Evolutionary conservation across 2,329 filamentous ascomycete genomes (phyloP).

Genomic region (Coniochaeta hoffmannii): DNA sequence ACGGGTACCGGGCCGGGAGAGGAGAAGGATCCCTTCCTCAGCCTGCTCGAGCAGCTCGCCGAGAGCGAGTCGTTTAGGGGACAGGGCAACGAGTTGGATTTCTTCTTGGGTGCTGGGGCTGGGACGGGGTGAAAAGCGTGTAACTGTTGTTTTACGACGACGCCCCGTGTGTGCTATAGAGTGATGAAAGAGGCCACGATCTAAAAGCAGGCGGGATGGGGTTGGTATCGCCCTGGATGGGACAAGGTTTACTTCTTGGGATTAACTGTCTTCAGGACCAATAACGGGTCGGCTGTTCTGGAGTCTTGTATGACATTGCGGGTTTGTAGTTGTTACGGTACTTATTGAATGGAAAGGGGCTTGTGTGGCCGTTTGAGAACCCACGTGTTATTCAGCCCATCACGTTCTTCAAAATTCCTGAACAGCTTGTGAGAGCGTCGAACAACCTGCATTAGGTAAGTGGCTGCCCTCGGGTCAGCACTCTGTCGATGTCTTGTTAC

Average conservation of each 20-base stretch:
- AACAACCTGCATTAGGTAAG: too few species aligned
- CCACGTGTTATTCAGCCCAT: too few species aligned
- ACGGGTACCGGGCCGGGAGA: slow-evolving; percentile 41
- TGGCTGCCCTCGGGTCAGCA: too few species aligned
- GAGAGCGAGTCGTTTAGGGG: slow-evolving; percentile 69
- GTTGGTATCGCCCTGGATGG: not conserved
- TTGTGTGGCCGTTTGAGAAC: not conserved
- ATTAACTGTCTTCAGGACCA: not conserved
- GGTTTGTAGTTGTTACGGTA: not conserved
- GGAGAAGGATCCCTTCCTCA: slow-evolving; percentile 77
- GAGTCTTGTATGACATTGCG: not conserved
- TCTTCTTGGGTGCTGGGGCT: slow-evolving; percentile 46
- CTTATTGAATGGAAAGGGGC: not conserved
- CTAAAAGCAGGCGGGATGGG: not conserved
- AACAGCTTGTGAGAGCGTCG: too few species aligned
- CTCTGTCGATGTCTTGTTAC: too few species aligned
- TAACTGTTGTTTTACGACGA: not conserved
- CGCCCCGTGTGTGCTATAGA: not conserved
- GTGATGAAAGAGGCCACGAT: not conserved
- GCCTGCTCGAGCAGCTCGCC: slow-evolving; percentile 70
- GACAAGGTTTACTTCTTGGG: not conserved
- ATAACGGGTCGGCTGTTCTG: not conserved
- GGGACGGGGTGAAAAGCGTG: not conserved
- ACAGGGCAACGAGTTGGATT: slow-evolving; percentile 68
- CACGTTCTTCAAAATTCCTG: too few species aligned